Conservation (phyloP, 169 alveolate genomes). For the Cryptosporidium baileyi region DNA sequence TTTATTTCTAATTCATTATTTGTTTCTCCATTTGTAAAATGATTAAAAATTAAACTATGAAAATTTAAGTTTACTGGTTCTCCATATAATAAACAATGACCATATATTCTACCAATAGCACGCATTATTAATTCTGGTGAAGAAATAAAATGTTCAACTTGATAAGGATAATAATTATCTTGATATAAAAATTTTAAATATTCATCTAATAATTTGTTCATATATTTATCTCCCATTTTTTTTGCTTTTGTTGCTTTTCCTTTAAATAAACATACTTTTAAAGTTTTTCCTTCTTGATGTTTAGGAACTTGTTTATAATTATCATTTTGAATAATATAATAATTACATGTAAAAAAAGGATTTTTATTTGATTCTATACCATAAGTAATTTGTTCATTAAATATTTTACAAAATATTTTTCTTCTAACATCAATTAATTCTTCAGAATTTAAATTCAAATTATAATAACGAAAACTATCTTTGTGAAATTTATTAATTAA, state of each 20-base stretch:
- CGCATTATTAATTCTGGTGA: conserved; percentile 29
- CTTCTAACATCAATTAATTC: conserved; percentile 13
- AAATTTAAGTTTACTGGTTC: conserved; percentile 39
- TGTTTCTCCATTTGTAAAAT: not conserved
- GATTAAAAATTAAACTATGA: conserved; percentile 7
- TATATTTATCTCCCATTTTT: not conserved
- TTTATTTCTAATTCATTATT: not conserved
- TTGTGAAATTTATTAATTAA: not conserved
- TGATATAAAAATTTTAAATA: not conserved
- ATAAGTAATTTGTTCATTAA: not conserved
- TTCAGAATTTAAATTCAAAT: conserved; percentile 1
- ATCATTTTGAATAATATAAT: not conserved
- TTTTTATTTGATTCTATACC: not conserved
- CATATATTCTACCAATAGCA: conserved; percentile 48
- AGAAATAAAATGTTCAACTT: not conserved
- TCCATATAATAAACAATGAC: conserved; percentile 37
- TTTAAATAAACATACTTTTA: conserved; percentile 3
- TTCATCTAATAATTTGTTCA: not conserved
- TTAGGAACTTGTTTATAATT: not conserved
- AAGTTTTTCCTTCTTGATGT: conserved; percentile 39
- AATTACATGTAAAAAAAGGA: conserved; percentile 39
- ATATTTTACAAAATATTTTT: conserved; percentile 21
- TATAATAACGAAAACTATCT: conserved; percentile 23
- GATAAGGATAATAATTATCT: not conserved
- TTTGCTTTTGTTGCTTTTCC: not conserved